Evolutionary conservation across 345 rosid genomes (phyloP).

Genomic region (Rhodomyrtus tomentosa): DNA sequence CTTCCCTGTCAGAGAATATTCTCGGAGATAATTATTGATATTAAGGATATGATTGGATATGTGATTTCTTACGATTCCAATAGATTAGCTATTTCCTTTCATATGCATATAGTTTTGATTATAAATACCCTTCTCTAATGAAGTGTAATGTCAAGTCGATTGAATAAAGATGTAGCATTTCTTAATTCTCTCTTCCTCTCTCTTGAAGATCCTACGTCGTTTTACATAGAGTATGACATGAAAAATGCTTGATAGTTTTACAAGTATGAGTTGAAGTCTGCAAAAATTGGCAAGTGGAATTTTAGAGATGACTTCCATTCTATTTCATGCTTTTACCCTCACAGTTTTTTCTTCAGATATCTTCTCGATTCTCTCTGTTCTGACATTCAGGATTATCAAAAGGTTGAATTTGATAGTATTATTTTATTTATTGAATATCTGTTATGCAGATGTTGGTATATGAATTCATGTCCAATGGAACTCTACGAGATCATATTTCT

Average conservation of each 20-base stretch:
- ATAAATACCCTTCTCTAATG: too few species aligned
- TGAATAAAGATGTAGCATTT: too few species aligned
- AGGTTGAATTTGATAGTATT: background rate
- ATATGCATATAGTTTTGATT: too few species aligned
- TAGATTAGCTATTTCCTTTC: too few species aligned
- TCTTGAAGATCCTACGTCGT: too few species aligned
- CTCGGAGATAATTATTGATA: too few species aligned
- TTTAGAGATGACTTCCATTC: background rate
- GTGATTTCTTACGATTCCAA: too few species aligned
- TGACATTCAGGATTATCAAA: background rate
- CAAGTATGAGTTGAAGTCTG: background rate
- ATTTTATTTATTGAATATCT: background rate
- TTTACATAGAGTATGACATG: too few species aligned
- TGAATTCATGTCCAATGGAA: conserved; percentile 87
- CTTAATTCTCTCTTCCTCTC: too few species aligned
- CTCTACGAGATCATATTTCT: conserved; percentile 74
- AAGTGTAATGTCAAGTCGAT: too few species aligned
- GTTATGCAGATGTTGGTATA: conserved; percentile 77
- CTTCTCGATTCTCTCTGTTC: background rate
- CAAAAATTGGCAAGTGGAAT: background rate
- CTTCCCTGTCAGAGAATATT: too few species aligned
- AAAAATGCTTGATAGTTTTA: background rate
- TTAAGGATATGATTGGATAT: too few species aligned
- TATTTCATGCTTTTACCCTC: conserved; percentile 48
- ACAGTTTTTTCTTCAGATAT: conserved; percentile 21